A percentile compares a stretch with the other conserved stretches of the same genome.
Conservation (phyloP, 345 rosid species). For the Iberis pinnata region DNA sequence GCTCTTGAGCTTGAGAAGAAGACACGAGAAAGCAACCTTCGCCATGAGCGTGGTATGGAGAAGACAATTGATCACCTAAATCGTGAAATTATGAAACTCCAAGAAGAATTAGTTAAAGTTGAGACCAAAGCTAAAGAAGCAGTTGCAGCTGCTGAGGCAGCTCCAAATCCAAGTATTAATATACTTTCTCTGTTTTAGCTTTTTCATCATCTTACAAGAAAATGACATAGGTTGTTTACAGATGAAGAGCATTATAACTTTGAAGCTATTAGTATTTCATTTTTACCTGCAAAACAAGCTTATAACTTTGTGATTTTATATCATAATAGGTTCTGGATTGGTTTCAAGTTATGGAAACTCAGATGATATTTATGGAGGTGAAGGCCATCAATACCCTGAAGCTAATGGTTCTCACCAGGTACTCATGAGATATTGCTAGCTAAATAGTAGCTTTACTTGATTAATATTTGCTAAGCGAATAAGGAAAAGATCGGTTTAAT, state of each 20-base stretch:
- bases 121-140: conserved; percentile 44
- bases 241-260: neutral
- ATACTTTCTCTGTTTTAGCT: no score
- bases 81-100: conserved; percentile 47
- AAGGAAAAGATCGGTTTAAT: no score
- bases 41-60: conserved; percentile 55
- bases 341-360: conserved; percentile 41
- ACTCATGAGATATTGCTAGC: conserved; percentile 6
- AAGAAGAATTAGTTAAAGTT: conserved; percentile 36
- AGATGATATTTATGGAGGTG: conserved; percentile 34
- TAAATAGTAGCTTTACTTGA: neutral
- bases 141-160: conserved; percentile 29
- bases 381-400: conserved; percentile 28
- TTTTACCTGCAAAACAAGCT: neutral
- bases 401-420: conserved; percentile 49
- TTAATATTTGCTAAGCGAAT: neutral
- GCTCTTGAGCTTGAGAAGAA: conserved; percentile 75
- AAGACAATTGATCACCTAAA: conserved; percentile 41
- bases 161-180: conserved; percentile 41
- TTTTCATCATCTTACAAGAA: neutral
- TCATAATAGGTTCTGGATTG: conserved; percentile 35
- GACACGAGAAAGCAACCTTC: conserved; percentile 53
- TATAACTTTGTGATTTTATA: conserved; percentile 5
- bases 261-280: conserved; percentile 7
- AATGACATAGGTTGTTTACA: neutral